Percentiles rank a stretch among this genome's conserved stretches.
Conservation (phyloP, 305 asterid genomes). For the Fraxinus greggii region DNA sequence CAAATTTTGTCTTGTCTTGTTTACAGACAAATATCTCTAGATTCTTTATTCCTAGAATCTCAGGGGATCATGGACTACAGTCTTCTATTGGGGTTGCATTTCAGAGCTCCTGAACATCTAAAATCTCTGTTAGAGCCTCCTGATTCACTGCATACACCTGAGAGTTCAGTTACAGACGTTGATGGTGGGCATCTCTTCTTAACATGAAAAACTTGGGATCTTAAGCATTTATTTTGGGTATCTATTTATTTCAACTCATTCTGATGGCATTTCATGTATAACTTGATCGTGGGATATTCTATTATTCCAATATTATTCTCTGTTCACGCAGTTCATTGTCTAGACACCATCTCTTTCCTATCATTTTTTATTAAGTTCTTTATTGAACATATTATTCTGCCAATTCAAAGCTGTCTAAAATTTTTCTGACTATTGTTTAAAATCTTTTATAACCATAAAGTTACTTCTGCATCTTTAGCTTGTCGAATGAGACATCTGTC, state of each 20-base stretch:
- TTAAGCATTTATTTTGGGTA: background rate
- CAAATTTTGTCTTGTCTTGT: conserved; percentile 3
- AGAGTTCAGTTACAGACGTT: conserved; percentile 28
- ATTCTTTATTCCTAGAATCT: conserved; percentile 77
- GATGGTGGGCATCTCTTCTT: conserved; percentile 52
- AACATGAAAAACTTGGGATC: conserved; percentile 2
- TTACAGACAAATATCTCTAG: conserved; percentile 76
- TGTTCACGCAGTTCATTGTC: background rate
- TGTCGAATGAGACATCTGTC: background rate
- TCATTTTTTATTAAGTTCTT: background rate
- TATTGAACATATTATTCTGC: background rate
- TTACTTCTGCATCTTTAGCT: background rate
- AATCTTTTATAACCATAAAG: background rate
- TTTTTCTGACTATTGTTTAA: background rate
- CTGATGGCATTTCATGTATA: background rate
- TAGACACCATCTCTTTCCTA: background rate
- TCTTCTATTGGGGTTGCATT: conserved; percentile 93
- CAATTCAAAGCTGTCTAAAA: background rate
- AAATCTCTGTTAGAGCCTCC: conserved; percentile 58
- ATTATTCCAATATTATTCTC: background rate
- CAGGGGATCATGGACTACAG: conserved; percentile 86
- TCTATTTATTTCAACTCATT: background rate
- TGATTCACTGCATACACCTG: conserved; percentile 43
- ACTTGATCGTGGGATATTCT: background rate
- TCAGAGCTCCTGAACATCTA: conserved; percentile 96